Conservation (phyloP, 495 filamentous ascomycete species). For the Amphirosellinia nigrospora region DNA sequence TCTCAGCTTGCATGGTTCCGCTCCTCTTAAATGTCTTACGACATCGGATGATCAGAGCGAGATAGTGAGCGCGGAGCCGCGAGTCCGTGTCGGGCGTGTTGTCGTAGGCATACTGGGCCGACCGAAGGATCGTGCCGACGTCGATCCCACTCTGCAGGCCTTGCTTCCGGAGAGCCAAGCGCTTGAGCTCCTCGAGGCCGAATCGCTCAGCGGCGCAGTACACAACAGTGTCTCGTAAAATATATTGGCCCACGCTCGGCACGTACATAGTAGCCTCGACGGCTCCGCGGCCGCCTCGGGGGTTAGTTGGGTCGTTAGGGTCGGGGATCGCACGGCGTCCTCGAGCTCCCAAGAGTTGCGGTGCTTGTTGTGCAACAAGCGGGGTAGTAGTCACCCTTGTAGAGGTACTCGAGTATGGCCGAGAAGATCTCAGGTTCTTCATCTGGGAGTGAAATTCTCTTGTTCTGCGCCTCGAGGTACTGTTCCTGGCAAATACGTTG, state of each 20-base stretch:
- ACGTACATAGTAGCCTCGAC: slow-evolving; percentile 77
- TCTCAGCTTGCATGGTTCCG: slow-evolving; percentile 97
- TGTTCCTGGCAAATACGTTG: slow-evolving; percentile 63
- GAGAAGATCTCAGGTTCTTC: slow-evolving; percentile 91
- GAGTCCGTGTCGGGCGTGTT: slow-evolving; percentile 91
- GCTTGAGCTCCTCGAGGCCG: slow-evolving; percentile 84
- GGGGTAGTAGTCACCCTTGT: slow-evolving; percentile 92
- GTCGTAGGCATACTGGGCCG: slow-evolving; percentile 90
- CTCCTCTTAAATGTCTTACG: slow-evolving; percentile 94
- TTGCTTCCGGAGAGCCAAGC: slow-evolving; percentile 88
- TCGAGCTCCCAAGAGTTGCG: slow-evolving; percentile 76
- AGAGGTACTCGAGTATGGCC: slow-evolving; percentile 88
- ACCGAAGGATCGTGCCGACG: slow-evolving; percentile 84
- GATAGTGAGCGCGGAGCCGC: slow-evolving; percentile 88
- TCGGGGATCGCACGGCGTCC: slow-evolving; percentile 53
- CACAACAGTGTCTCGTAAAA: slow-evolving; percentile 88
- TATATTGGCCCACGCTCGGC: slow-evolving; percentile 66
- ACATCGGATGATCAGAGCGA: slow-evolving; percentile 91
- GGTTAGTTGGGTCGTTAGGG: slow-evolving; percentile 40
- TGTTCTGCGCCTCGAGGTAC: slow-evolving; percentile 65
- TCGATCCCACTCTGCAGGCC: slow-evolving; percentile 85
- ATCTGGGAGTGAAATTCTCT: slow-evolving; percentile 78
- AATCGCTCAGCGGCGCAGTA: slow-evolving; percentile 91
- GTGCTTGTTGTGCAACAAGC: slow-evolving; percentile 71
- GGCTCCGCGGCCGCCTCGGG: slow-evolving; percentile 62